Evolutionary conservation across 2,329 filamentous ascomycete species (phyloP), one percentile per base, ranked within the genome.

Genomic region (Chaetomiaceae sp.): DNA sequence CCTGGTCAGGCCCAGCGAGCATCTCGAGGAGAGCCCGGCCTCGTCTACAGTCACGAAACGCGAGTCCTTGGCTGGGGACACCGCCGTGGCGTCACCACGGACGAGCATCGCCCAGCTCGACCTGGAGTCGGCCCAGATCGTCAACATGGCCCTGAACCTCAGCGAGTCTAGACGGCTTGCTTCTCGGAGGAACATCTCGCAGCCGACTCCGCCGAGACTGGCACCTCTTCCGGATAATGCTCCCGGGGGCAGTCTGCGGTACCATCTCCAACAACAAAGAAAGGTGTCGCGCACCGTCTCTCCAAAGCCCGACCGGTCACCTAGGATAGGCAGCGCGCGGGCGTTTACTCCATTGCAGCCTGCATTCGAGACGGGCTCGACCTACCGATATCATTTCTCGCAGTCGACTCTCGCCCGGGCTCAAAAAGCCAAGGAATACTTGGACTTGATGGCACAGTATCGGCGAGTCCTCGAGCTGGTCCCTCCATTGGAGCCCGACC

Each of bases 401-500:
- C 76, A 83, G 25, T 90, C 88, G 17, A 97, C 94, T 0, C 72
- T 95, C 38, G 83, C 86, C 15, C 82, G 94, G 51, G 89, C 88
- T 17, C 87, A 92, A 63, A 95, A 89, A 69, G 91, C 91, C 4
- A 90, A 88, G 61, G 83, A 84, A 34, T 85, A 92, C 60, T 82
- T 99, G 51, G 92, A 96, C 68, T 80, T 97, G 20, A 88, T 89
- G 68, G 81, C 85, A 6, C 87, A 96, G 66, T 94, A 96, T 70
- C 76, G 91, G 56, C 82, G 89, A 3, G 72, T 97, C 9, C 75
- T 97, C n/a, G 80, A 88, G 29, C 78, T 85, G 57, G 74, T 97
- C 0, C 89, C 91, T 8, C 89, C 89, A 0, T 71, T 97, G 15
- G 83, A 83, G 56, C 71, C 72, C 53, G 60, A 72, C 58, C 12